Conservation (phyloP, 441 rosid genomes). For the Populus trichocarpa region DNA sequence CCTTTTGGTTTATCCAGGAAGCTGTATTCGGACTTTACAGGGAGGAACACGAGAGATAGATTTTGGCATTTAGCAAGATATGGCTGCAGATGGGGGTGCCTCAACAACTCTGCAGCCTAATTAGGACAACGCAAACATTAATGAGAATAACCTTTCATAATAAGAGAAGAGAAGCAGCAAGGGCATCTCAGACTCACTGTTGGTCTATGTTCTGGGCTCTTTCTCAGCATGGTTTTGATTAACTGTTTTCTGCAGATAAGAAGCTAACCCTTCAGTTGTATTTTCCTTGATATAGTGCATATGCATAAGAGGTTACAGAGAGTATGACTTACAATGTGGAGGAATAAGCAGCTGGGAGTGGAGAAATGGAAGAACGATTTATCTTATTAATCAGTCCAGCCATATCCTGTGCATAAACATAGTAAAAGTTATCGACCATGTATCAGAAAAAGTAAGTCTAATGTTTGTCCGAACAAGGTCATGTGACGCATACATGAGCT, state of each 20-base stretch:
- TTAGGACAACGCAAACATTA: not conserved
- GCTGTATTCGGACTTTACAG: slow-evolving; percentile 41
- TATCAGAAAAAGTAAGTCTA: not conserved
- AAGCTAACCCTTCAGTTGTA: not conserved
- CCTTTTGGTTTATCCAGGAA: slow-evolving; percentile 38
- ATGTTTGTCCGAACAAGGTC: not conserved
- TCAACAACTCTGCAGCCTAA: slow-evolving; percentile 62
- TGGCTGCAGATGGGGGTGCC: slow-evolving; percentile 56
- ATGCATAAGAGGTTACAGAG: not conserved
- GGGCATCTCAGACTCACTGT: slow-evolving; percentile 36
- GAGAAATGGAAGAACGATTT: slow-evolving; percentile 60
- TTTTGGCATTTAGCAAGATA: slow-evolving; percentile 53
- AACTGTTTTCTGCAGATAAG: slow-evolving; percentile 47
- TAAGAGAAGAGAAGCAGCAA: not conserved
- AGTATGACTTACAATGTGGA: slow-evolving; percentile 46
- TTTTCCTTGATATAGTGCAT: not conserved
- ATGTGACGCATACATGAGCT: slow-evolving; percentile 24
- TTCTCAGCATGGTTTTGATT: slow-evolving; percentile 65
- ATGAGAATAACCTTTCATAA: not conserved
- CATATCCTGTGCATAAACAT: slow-evolving; percentile 43
- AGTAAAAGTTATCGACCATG: not conserved
- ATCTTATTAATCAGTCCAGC: slow-evolving; percentile 62
- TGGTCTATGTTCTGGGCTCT: slow-evolving; percentile 70
- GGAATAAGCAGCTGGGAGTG: slow-evolving; percentile 58
- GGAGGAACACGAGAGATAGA: slow-evolving; percentile 51